Conservation (phyloP, 768 basidiomycete genomes). For the Russula sp. region DNA sequence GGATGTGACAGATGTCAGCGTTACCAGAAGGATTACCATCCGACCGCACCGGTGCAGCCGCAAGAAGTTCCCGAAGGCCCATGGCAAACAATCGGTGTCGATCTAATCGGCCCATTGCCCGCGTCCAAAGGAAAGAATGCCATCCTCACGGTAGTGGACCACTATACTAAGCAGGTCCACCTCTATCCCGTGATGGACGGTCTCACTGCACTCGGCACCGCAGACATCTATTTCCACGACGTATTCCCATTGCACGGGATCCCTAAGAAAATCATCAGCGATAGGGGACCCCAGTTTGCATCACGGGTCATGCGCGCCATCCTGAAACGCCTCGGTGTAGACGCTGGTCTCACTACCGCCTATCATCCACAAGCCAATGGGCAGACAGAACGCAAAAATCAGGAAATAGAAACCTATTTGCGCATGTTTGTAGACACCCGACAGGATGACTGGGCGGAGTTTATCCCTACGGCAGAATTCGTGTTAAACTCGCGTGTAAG, state of each 20-base stretch:
- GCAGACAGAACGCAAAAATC: too few relatives aligned
- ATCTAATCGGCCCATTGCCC: constrained; percentile 29
- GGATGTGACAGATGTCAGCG: constrained; percentile 28
- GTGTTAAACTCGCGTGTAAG: too few relatives aligned
- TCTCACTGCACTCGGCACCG: constrained; percentile 23
- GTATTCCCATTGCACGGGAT: constrained; percentile 20
- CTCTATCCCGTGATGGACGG: constrained; percentile 25
- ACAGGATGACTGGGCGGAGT: too few relatives aligned
- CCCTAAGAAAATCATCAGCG: constrained; percentile 13
- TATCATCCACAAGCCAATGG: too few relatives aligned
- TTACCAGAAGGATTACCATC: constrained; percentile 5
- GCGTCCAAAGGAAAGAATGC: constrained; percentile 21
- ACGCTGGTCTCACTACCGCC: too few relatives aligned
- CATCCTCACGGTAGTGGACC: constrained; percentile 25
- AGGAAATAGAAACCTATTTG: too few relatives aligned
- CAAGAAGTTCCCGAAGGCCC: constrained; percentile 14
- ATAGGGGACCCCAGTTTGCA: constrained; percentile 21
- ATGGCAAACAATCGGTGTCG: constrained; percentile 26
- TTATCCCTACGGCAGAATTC: too few relatives aligned
- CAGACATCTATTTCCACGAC: constrained; percentile 17
- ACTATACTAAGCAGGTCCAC: constrained; percentile 30
- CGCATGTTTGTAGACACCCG: too few relatives aligned
- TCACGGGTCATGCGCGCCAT: constrained; percentile 13
- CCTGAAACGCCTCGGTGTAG: constrained; percentile 12
- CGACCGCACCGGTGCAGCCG: not conserved